Evolutionary conservation across 805 yeast species (phyloP).

Genomic region (Cyberlindnera meyerae): DNA sequence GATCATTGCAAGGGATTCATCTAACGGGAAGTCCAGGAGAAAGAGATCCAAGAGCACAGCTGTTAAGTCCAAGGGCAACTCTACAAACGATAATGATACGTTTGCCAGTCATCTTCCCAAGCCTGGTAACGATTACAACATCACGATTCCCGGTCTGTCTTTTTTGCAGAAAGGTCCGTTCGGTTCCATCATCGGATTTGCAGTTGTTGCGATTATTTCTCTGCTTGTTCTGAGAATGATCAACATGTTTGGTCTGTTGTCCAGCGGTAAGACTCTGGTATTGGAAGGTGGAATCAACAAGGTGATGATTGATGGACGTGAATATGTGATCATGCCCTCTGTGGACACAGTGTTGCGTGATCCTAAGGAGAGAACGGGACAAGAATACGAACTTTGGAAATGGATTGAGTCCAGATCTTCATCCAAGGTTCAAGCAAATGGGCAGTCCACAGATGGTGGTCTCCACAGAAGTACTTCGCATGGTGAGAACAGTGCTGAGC

Average conservation of each 20-base stretch:
- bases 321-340: constrained; percentile 21
- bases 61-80: constrained; percentile 2
- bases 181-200: not conserved
- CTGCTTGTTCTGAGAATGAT: too few species aligned
- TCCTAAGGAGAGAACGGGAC: not conserved
- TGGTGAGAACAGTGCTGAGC: too few species aligned
- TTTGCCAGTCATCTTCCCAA: too few species aligned
- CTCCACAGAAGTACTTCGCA: not conserved
- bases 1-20: constrained; percentile 21
- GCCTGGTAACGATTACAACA: constrained; percentile 3
- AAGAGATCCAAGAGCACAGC: constrained; percentile 15
- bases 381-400: constrained; percentile 27
- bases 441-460: not conserved
- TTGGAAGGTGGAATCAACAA: constrained; percentile 7
- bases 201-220: not conserved
- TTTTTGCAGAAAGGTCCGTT: not conserved
- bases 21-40: constrained; percentile 16
- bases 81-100: not conserved
- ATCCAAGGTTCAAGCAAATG: too few species aligned
- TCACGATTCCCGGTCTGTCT: constrained; percentile 2
- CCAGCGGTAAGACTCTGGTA: not conserved
- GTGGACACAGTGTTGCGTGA: constrained; percentile 10
- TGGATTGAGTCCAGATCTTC: constrained; percentile 24
- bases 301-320: constrained; percentile 21
- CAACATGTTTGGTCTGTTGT: too few species aligned